phyloP scores from a whole-genome alignment of 1,139 yeast species.

The Candida sanyaensis region DNA sequence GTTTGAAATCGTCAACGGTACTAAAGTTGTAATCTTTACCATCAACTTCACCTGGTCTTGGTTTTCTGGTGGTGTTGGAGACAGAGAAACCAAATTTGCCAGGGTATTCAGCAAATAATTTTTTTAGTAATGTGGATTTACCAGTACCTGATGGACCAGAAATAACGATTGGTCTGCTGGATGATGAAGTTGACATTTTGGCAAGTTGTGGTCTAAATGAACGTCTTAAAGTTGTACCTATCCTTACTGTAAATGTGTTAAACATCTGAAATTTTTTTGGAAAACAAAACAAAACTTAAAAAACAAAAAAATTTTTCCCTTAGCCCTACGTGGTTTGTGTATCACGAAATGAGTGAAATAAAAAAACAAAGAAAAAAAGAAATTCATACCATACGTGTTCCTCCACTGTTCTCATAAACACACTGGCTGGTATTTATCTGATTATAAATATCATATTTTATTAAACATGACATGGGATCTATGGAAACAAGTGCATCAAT shows the following conservation, averaged over 20 bases:
- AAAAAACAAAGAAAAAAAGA: no score
- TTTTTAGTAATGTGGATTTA: constrained; percentile 89
- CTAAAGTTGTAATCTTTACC: constrained; percentile 90
- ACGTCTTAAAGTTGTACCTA: background rate
- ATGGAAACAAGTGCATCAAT: no score
- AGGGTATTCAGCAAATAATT: constrained; percentile 87
- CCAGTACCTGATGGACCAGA: constrained; percentile 99
- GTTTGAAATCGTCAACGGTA: constrained; percentile 75
- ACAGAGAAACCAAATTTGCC: constrained; percentile 89
- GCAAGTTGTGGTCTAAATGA: background rate
- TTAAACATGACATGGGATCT: no score
- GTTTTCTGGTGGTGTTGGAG: constrained; percentile 89
- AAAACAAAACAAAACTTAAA: background rate
- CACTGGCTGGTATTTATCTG: no score
- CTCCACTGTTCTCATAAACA: no score
- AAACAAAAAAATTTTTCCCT: background rate
- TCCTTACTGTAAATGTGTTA: background rate
- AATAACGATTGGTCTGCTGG: constrained; percentile 77
- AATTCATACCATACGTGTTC: no score
- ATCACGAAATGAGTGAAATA: no score
- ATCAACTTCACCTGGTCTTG: constrained; percentile 87
- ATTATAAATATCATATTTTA: no score
- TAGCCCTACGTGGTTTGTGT: no score
- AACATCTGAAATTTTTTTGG: background rate
- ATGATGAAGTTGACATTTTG: constrained; percentile 1